Evolutionary conservation across 2,329 filamentous ascomycete species (phyloP), one percentile per base, ranked within the genome.

Genomic region (Chaetomium olivaceum): DNA sequence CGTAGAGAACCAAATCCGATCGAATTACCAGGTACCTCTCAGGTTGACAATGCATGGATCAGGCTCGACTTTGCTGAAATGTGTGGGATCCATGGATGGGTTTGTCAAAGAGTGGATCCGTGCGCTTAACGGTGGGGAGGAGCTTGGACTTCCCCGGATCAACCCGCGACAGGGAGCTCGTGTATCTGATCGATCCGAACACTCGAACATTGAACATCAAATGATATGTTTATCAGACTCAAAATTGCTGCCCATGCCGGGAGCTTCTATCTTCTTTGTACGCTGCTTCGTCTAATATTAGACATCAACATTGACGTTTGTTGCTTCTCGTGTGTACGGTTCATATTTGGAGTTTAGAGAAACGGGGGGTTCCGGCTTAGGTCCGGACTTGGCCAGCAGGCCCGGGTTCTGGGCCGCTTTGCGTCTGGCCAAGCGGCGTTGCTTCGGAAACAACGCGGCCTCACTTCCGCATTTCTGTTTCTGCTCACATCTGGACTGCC

Each of bases 391-490:
- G 11, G 33, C 8, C 33, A 36, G 39, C 58, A 39, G 23, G n/a
- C n/a, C n/a, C n/a, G n/a, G n/a, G 23, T 54, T 55, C 50, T 55
- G 50, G 58, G 48, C 16, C 50, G 7, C 57, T 5, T 23, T 46
- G 60, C 36, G 27, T 43, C 52, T 33, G 27, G n/a, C 16, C 58
- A 43, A 39, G 58, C 58, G 29, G 48, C 27, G 58, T 25, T 12
- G n/a, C 29, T 36, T 55, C 33, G 56, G 56, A 36, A 64, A 36
- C 56, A 48, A 48, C 52, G 19, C 62, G 55, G 29, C 50, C 31
- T 33, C 39, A 43, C 31, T 21, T 23, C 21, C 21, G 29, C 54
- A 23, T 33, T 9, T 8, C 52, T 29, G 46, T 25, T 61, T 57
- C 54, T 11, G 14, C 9, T n/a, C 54, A 14, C 33, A 14, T 7